Conservation (phyloP, 2,329 filamentous ascomycete genomes). For the Fusarium oxysporum region DNA sequence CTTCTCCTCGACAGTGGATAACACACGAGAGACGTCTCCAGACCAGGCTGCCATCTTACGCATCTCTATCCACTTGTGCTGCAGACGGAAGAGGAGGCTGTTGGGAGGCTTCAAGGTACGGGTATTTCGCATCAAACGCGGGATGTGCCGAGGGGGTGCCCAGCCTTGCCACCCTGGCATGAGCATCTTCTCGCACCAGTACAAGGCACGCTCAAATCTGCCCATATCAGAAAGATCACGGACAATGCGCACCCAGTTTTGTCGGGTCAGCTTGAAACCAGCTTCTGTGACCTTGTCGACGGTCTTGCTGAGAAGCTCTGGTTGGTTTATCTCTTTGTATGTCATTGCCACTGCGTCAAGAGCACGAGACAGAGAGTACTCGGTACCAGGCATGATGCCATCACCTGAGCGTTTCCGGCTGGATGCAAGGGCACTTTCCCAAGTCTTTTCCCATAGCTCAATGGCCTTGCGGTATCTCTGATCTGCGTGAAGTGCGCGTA, state of each 20-base stretch:
- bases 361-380: slow-evolving; percentile 64
- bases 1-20: slow-evolving; percentile 52
- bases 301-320: slow-evolving; percentile 60
- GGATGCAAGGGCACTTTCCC: slow-evolving; percentile 61
- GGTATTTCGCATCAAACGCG: slow-evolving; percentile 53
- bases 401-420: slow-evolving; percentile 38
- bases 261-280: slow-evolving; percentile 80
- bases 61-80: slow-evolving; percentile 62
- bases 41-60: slow-evolving; percentile 63
- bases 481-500: slow-evolving; percentile 72
- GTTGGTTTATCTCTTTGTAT: slow-evolving; percentile 55
- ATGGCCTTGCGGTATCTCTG: slow-evolving; percentile 70
- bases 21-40: slow-evolving; percentile 54
- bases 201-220: slow-evolving; percentile 75
- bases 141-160: slow-evolving; percentile 49
- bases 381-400: slow-evolving; percentile 59
- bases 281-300: slow-evolving; percentile 67
- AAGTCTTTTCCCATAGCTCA: slow-evolving; percentile 73
- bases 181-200: slow-evolving; percentile 78
- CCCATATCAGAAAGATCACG: slow-evolving; percentile 72
- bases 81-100: slow-evolving; percentile 61
- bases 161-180: slow-evolving; percentile 86
- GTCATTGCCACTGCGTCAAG: slow-evolving; percentile 63
- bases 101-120: slow-evolving; percentile 49
- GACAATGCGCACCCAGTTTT: slow-evolving; percentile 85